A percentile compares a stretch with the other conserved stretches of the same genome.
These are phyloP conservation scores for Yamadazyma blattariae DNA, from an alignment of 1,139 yeast species.

Conservation along the genomic window DNA sequence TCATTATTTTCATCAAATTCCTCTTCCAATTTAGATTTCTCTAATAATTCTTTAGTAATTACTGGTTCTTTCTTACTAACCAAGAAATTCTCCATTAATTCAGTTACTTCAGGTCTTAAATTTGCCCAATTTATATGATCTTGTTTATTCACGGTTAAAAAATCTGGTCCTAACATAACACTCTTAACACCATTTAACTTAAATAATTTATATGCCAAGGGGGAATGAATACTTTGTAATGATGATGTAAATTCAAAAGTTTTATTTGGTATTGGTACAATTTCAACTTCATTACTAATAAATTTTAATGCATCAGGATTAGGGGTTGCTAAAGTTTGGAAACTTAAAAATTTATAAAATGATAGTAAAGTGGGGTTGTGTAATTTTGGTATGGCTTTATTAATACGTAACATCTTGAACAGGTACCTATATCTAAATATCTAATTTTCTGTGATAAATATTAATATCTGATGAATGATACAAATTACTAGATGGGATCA, in stretches of 20 bases:
- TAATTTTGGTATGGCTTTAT: too few relatives aligned
- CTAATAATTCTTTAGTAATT: constrained; percentile 46
- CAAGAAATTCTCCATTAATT: constrained; percentile 37
- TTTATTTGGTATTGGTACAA: constrained; percentile 64
- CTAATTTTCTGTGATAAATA: too few relatives aligned
- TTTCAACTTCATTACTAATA: constrained; percentile 41
- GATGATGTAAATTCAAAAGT: constrained; percentile 68
- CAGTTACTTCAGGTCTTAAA: constrained; percentile 44
- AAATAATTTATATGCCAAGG: constrained; percentile 77
- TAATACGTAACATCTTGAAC: too few relatives aligned
- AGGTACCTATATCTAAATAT: too few relatives aligned
- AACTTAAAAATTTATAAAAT: constrained; percentile 32
- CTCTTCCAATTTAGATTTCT: constrained; percentile 23
- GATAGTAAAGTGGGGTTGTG: too few relatives aligned
- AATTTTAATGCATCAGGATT: constrained; percentile 91
- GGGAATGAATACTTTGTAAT: constrained; percentile 70
- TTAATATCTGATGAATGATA: too few relatives aligned
- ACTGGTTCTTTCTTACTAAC: constrained; percentile 43
- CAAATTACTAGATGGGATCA: too few relatives aligned
- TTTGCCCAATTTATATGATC: constrained; percentile 48
- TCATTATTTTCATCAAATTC: constrained; percentile 43
- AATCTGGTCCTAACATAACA: constrained; percentile 77
- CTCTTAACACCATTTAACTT: constrained; percentile 82
- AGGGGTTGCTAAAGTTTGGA: constrained; percentile 65
- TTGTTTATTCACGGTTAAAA: constrained; percentile 46